These are phyloP conservation scores for Colletotrichum sp. DNA, from an alignment of 2,329 filamentous ascomycete genomes.

Conservation along the genomic window DNA sequence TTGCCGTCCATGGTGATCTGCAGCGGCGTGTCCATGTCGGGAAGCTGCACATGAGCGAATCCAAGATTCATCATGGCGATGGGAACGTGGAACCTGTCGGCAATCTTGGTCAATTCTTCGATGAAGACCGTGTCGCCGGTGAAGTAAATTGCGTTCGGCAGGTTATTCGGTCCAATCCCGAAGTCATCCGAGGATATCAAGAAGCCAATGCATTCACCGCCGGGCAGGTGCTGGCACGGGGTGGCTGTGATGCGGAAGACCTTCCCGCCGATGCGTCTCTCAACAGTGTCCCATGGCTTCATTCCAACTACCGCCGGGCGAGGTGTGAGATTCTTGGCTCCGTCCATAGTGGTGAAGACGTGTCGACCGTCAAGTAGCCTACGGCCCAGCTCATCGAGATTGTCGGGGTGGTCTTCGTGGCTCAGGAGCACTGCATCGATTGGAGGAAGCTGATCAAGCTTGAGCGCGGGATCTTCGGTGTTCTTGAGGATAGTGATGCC, in stretches of 20 bases:
- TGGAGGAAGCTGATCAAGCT: conserved; percentile 41
- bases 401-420: conserved; percentile 56
- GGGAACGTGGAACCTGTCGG: conserved; percentile 37
- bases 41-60: conserved; percentile 29
- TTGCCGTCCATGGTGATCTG: conserved; percentile 49
- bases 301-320: conserved; percentile 45
- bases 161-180: conserved; percentile 35
- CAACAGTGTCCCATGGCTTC: conserved; percentile 39
- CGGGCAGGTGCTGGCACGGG: conserved; percentile 47
- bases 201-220: conserved; percentile 50
- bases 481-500: conserved; percentile 29
- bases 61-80: conserved; percentile 47
- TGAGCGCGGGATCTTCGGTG: conserved; percentile 36
- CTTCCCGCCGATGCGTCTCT: conserved; percentile 29
- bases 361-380: conserved; percentile 47
- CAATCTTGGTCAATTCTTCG: conserved; percentile 39
- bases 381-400: conserved; percentile 51
- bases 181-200: conserved; percentile 41
- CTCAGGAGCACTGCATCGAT: conserved; percentile 55
- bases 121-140: conserved; percentile 54
- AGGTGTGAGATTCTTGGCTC: conserved; percentile 45
- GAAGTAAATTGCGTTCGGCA: conserved; percentile 52
- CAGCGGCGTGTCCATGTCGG: conserved; percentile 30
- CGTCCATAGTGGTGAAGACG: conserved; percentile 51
- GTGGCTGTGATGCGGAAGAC: conserved; percentile 44